These are phyloP conservation scores for Psilocybe mexicana DNA, from an alignment of 1,284 basidiomycete species.

Conservation along the genomic window DNA sequence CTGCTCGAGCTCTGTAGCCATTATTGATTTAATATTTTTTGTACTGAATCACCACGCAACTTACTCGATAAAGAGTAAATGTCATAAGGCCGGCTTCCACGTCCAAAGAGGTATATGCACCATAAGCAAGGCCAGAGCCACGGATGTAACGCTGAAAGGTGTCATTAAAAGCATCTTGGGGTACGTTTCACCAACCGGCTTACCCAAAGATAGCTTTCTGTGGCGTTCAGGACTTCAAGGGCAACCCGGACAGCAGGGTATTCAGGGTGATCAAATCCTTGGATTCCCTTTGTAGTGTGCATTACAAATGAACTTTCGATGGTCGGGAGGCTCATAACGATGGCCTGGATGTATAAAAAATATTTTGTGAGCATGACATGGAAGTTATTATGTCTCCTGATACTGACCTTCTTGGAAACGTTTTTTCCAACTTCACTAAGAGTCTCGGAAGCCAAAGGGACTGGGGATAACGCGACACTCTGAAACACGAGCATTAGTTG, in stretches of 20 bases:
- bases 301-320: conserved; percentile 93
- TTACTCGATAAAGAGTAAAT: conserved; percentile 82
- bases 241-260: conserved; percentile 87
- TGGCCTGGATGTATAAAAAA: conserved; percentile 49
- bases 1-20: conserved; percentile 79
- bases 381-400: conserved; percentile 7
- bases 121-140: conserved; percentile 93
- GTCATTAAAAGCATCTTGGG: not conserved
- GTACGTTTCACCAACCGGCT: conserved; percentile 18
- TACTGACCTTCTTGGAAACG: conserved; percentile 67
- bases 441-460: conserved; percentile 70
- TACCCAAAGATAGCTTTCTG: conserved; percentile 96
- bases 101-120: conserved; percentile 80
- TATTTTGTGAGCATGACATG: not conserved
- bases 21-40: conserved; percentile 6
- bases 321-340: conserved; percentile 87
- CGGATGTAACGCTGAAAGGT: conserved; percentile 73
- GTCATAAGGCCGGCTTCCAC: conserved; percentile 81
- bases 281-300: conserved; percentile 79
- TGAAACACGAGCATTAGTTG: conserved; percentile 29
- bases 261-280: conserved; percentile 83
- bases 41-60: conserved; percentile 25
- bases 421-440: conserved; percentile 76
- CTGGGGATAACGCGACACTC: conserved; percentile 60
- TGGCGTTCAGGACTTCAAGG: conserved; percentile 86